phyloP scores from a whole-genome alignment of 495 filamentous ascomycete genomes.

The Xylaria bambusicola region DNA sequence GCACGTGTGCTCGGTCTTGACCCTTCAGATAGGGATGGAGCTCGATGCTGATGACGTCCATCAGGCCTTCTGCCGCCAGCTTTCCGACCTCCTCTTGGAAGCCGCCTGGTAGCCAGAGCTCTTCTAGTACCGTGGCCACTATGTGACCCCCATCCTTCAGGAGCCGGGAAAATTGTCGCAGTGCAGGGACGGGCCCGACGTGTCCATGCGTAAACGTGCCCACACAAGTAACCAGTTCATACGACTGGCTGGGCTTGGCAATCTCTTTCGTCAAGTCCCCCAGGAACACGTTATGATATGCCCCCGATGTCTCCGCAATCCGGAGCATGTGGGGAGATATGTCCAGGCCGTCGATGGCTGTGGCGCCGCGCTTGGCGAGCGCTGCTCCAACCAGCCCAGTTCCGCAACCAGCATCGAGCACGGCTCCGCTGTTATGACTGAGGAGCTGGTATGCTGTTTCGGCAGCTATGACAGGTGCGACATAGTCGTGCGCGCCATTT shows the following conservation, averaged over 20 bases:
- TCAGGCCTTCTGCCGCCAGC: slow-evolving; percentile 23
- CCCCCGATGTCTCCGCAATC: slow-evolving; percentile 41
- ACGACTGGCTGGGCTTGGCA: slow-evolving; percentile 33
- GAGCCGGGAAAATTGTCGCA: slow-evolving; percentile 45
- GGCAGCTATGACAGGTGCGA: slow-evolving; percentile 42
- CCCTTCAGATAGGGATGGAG: slow-evolving; percentile 37
- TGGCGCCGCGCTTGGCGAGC: slow-evolving; percentile 34
- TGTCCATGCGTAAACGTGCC: slow-evolving; percentile 52
- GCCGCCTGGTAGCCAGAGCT: slow-evolving; percentile 42
- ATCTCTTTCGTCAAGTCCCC: slow-evolving; percentile 44
- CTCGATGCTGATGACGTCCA: slow-evolving; percentile 38
- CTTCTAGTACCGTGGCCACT: slow-evolving; percentile 47
- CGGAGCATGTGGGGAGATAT: slow-evolving; percentile 47
- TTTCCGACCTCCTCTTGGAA: slow-evolving; percentile 44
- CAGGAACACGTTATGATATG: slow-evolving; percentile 41
- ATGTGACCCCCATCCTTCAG: slow-evolving; percentile 41
- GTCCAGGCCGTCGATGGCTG: slow-evolving; percentile 47
- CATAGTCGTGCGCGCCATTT: slow-evolving; percentile 42
- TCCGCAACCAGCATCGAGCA: slow-evolving; percentile 53
- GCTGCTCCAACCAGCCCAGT: slow-evolving; percentile 47
- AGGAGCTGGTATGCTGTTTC: slow-evolving; percentile 31
- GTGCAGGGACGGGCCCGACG: slow-evolving; percentile 46
- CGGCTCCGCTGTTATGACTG: slow-evolving; percentile 22
- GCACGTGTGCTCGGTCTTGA: slow-evolving; percentile 39
- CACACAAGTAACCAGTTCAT: slow-evolving; percentile 48